Evolutionary conservation across 371 early-diverging fungal species (phyloP), one percentile per base, ranked within the genome.

Genomic region (Sporodiniella umbellata): DNA sequence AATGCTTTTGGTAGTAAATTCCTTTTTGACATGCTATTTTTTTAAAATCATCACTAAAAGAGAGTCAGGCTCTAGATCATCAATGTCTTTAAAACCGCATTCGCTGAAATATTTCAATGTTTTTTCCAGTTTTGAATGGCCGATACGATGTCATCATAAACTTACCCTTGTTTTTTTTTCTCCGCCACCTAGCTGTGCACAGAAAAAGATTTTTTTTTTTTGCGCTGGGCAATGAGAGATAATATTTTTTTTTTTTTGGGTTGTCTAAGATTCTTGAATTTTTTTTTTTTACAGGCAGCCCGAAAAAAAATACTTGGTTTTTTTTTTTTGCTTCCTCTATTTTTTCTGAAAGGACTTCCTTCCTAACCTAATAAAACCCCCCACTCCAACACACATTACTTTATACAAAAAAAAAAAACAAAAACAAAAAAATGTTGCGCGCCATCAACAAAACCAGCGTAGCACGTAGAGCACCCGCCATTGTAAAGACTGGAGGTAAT

Each of bases 371-470:
- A 24, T 30, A 30, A 26, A 62, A 57, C 54, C 58, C 63, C 64
- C 64, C 64, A 64, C 69, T 68, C 64, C 59, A 46, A 40, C 18
- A 10, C 12, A 28, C 4, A 28, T 28, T 28, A 28, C 10, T 40
- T 40, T 40, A 21, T 40, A 35, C 31, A 31, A 45, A 21, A 31
- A 28, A 48, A 42, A 22, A 15, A 21, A n/a, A 19, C 37, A 42
- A 23, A 33, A 38, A 33, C 31, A 33, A 25, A 15, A 56, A 42
- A 15, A 75, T 75, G 76, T 75, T 75, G 76, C 76, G 72, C 68
- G 72, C 68, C 64, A 64, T 75, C 56, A 67, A 72, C 53, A 63
- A 70, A 51, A 58, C 64, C 58, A 65, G 68, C 62, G 62, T 75
- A 57, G 64, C 68, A 66, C 70, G 72, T 55, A 59, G 61, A 61